Base-by-base conservation (phyloP, 148 eudicot species). In the Chenopodium berlandieri region DNA sequence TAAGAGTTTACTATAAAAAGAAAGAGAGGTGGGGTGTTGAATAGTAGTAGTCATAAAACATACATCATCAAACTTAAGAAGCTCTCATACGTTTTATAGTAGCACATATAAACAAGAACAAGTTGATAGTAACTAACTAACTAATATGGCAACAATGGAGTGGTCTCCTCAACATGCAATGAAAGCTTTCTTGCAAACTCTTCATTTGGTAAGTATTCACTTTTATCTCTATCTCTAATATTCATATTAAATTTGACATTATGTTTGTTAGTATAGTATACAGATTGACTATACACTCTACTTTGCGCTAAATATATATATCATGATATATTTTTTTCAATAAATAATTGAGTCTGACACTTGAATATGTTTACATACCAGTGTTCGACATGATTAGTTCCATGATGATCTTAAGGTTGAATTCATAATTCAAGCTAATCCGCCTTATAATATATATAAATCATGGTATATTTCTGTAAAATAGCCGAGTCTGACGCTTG, bases 101-200 rank as follows among this genome's bases (percentile, higher is more conserved):
- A 40, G 2, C 52, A 12, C 27, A 34, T 30, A 34, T 4, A 2
- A 47, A 48, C 14, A 56, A 11, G 16, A 73, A 32, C 22, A 14
- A 37, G 27, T n/a, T 62, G 65, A 23, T 62, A 62, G 65, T 62
- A 19, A 62, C 65, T 62, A 1, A 52, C 56, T 52, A 40, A 6
- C 44, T 50, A 13, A 13, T 50, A 50, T 17, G 66, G 46, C 10
- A 20, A 83, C 10, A 20, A 83, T 78, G 86, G 75, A 50, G 20
- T 80, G 86, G 86, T 84, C 83, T 47, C 86, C 86, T 80, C 77
- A 77, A 50, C 40, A 80, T 76, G 86, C 86, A 3, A 76, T 80
- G 76, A 74, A 84, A 62, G 86, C 86, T 80, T 84, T 80, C 77
- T 80, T 84, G 83, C 83, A 84, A 48, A 84, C 86, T 77, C 81